Evolutionary conservation across 768 basidiomycete species (phyloP), one percentile per base, ranked within the genome.

Genomic region (Termitomyces sp.): DNA sequence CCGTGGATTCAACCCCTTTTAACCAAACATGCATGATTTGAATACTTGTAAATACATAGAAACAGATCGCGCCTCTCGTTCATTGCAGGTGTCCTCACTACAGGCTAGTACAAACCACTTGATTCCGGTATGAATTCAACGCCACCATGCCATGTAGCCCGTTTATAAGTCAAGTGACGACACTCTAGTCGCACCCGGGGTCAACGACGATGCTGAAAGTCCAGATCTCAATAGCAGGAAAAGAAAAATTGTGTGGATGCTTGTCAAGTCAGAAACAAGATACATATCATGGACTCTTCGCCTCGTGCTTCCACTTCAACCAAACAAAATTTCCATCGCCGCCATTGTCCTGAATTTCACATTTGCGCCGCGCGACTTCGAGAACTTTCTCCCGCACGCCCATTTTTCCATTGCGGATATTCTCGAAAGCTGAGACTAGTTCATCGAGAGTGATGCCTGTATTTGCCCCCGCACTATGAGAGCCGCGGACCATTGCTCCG

Each of bases 321-420:
- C 82, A 84, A 53, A 80, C 77, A 55, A 72, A 74, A 66, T 84
- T 78, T n/a, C 79, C 80, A 67, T 82, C 80, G 50, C 76, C 60
- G 8, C 60, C 76, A 61, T 84, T 83, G 61, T 82, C 79, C 19
- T 81, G 74, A 41, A 83, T 68, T 40, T 79, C 75, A 64, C 90
- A 93, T 64, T 76, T 80, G 63, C 93, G 85, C 55, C 74, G 66
- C 12, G 89, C 79, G 46, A 97, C 83, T 61, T 94, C 93, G 35
- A 81, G 61, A 21, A 96, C 76, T 72, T 94, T 97, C 64, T 86
- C 85, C 63, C 71, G 75, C 2, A 91, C 82, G 27, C 90, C 91
- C 45, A 74, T 66, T 71, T 83, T 83, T 28, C 79, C 75, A 59
- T 72, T 66, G 30, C 77, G 76, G 47, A 79, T 59, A 28, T 75